Evolutionary conservation across 768 basidiomycete genomes (phyloP), one percentile per base, ranked within the genome.

Genomic region (Psilocybe azurescens): DNA sequence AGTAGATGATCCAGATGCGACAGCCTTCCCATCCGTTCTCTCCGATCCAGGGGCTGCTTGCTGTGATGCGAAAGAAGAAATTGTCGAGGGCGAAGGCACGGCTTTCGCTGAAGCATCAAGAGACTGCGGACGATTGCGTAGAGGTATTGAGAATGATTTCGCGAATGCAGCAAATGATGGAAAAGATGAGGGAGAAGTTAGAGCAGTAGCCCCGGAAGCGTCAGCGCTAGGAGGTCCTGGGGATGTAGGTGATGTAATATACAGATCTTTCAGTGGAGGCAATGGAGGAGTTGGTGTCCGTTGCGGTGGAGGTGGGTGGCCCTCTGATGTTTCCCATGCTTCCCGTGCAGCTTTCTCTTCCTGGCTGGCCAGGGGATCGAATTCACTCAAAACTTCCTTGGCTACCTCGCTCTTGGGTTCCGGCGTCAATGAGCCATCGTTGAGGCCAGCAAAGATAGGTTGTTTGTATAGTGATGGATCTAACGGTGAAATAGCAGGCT

Each of bases 131-230:
- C 88, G 80, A n/a, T 82, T 64, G 18, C 78, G 79, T 30, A 86
- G 75, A 9, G 79, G 73, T 6, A 74, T 63, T 11, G 88, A 77
- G 67, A 91, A 85, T 9, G 85, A 83, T 47, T 87, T 86, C 2
- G 90, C 89, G 29, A 92, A 72, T 2, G 91, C 81, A 11, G 89
- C 84, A 28, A 92, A 78, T 1, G 89, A 87, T 0, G 89, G 81
- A 61, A 89, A 90, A 0, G 81, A 71, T 14, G 85, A 78, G 32
- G 65, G 58, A 52, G 68, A 61, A 55, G 65, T 61, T 28, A 64
- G 48, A 20, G 64, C 56, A 57, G 51, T 60, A 4, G 63, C 62
- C 53, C 54, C 30, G n/a, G 46, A 33, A 44, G 49, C 32, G 5
- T 60, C 61, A 14, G 54, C 20, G 36, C 59, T 57, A 36, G 62